A percentile compares a stretch with the other conserved stretches of the same genome.
Evolutionary conservation across 257 asterid species (phyloP).

Genomic region (Jasminum sambac): DNA sequence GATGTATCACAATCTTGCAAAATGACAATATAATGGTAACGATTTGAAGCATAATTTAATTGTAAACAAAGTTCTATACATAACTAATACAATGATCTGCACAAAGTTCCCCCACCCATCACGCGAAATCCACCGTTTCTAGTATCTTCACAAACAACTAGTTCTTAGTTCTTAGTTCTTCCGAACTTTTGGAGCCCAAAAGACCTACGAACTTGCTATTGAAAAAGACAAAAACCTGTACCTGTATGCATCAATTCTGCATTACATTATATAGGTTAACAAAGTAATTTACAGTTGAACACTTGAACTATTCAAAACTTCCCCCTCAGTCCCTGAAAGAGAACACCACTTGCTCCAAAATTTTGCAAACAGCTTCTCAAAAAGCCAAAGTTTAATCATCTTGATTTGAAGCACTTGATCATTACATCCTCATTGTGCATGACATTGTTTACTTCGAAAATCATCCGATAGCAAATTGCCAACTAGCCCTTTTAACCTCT

Average conservation of each 20-base stretch:
- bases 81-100: too few relatives aligned
- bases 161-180: too few relatives aligned
- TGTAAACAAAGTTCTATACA: too few relatives aligned
- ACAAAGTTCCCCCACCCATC: too few relatives aligned
- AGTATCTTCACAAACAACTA: too few relatives aligned
- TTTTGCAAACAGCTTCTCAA: conserved; percentile 35
- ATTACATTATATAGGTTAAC: conserved; percentile 22
- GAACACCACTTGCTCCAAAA: conserved; percentile 41
- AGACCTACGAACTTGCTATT: neutral
- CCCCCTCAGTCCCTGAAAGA: conserved; percentile 15
- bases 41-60: too few relatives aligned
- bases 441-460: conserved; percentile 54
- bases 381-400: neutral
- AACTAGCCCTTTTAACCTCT: conserved; percentile 59
- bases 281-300: conserved; percentile 48
- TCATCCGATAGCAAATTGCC: conserved; percentile 60
- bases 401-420: neutral
- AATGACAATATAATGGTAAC: too few relatives aligned
- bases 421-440: conserved; percentile 31
- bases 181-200: too few relatives aligned
- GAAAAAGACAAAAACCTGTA: neutral
- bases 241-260: neutral
- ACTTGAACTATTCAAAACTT: neutral
- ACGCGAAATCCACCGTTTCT: too few relatives aligned
- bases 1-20: too few relatives aligned